These are phyloP conservation scores for Aegilops sharonensis DNA, from an alignment of 176 grass and related monocot genomes.

Conservation along the genomic window DNA sequence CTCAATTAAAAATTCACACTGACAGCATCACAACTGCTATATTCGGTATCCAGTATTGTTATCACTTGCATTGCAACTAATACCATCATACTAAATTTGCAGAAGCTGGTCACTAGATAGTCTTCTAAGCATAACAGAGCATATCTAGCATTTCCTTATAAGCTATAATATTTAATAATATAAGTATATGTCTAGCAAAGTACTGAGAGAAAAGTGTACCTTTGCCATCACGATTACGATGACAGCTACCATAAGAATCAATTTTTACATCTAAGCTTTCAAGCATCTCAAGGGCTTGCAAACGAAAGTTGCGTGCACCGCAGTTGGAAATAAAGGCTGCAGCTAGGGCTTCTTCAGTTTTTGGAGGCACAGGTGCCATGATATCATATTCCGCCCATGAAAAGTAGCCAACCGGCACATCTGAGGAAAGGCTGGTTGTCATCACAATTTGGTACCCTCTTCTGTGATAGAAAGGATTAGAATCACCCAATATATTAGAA, in stretches of 20 bases:
- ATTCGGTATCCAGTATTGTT: neutral
- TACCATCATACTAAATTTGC: constrained; percentile 8
- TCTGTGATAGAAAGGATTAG: constrained; percentile 42
- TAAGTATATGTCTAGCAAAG: neutral
- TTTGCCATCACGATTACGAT: constrained; percentile 85
- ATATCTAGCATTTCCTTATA: neutral
- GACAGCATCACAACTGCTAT: neutral
- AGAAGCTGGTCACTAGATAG: neutral
- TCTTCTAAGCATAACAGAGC: neutral
- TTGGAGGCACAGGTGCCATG: constrained; percentile 75
- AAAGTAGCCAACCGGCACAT: constrained; percentile 97
- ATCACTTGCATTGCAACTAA: neutral
- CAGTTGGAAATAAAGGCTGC: constrained; percentile 99
- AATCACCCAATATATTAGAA: constrained; percentile 16
- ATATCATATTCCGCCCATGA: constrained; percentile 99
- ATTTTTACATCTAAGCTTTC: constrained; percentile 78
- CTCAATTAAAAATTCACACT: constrained; percentile 11
- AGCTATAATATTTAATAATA: constrained; percentile 4
- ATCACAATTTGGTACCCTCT: constrained; percentile 92
- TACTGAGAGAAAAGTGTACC: constrained; percentile 42
- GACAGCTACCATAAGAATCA: constrained; percentile 99
- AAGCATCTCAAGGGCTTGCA: constrained; percentile 88
- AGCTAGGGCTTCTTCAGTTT: constrained; percentile 79
- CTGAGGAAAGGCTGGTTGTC: constrained; percentile 93
- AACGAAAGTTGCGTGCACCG: constrained; percentile 89